Percentiles rank a stretch among this genome's conserved stretches.
Evolutionary conservation across 108 stramenopile species (phyloP).

Genomic region (Nitzschia palea): DNA sequence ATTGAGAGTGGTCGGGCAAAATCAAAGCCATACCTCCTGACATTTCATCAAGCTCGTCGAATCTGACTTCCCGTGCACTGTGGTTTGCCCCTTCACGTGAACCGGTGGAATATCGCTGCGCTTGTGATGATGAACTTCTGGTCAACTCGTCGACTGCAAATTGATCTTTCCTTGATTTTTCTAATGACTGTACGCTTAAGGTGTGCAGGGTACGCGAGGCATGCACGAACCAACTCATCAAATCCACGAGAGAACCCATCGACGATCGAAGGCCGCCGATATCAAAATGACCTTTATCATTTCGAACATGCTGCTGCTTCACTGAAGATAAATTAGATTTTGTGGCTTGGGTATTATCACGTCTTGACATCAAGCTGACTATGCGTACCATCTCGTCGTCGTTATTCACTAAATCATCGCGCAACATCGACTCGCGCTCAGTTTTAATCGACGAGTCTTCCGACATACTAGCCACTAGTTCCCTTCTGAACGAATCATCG

Average conservation of each 20-base stretch:
- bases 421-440: constrained; percentile 5
- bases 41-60: no score
- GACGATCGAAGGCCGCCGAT: not conserved
- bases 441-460: not conserved
- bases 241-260: not conserved
- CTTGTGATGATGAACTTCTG: not conserved
- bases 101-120: no score
- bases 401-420: not conserved
- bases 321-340: not conserved
- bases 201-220: not conserved
- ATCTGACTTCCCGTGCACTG: no score
- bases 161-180: not conserved
- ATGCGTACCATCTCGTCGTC: constrained; percentile 2
- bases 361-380: not conserved
- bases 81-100: no score
- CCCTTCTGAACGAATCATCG: not conserved
- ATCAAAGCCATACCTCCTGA: no score
- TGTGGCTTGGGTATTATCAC: not conserved
- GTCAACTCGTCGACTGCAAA: not conserved
- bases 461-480: not conserved
- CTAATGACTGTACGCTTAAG: no score
- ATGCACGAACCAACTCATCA: not conserved
- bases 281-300: not conserved
- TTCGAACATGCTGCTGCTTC: not conserved
- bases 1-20: no score